A percentile compares a stretch with the other conserved stretches of the same genome.
Conservation (phyloP, 805 yeast species). For the Zygoascus bituminiphila region DNA sequence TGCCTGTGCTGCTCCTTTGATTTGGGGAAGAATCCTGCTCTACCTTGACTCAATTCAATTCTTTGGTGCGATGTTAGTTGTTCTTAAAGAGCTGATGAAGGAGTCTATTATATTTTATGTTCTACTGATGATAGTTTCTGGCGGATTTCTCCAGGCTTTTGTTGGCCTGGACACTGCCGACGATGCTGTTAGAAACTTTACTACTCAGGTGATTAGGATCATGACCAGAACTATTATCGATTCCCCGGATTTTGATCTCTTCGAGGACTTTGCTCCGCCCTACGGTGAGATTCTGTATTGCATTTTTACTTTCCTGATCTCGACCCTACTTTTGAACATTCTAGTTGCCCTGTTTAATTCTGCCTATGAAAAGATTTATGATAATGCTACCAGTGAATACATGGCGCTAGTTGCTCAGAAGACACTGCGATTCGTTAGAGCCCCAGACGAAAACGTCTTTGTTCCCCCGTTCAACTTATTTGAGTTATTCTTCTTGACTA, state of each 20-base stretch:
- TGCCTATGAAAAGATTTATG: conserved; percentile 73
- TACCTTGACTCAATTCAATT: conserved; percentile 72
- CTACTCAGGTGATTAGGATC: conserved; percentile 52
- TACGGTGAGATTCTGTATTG: conserved; percentile 76
- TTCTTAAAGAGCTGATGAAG: conserved; percentile 75
- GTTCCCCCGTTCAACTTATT: conserved; percentile 79
- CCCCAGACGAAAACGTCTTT: conserved; percentile 78
- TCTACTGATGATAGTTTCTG: conserved; percentile 54
- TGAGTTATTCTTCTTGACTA: conserved; percentile 47
- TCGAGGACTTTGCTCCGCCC: conserved; percentile 71
- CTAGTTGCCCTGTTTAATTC: conserved; percentile 78
- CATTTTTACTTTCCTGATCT: conserved; percentile 64
- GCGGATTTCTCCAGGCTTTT: conserved; percentile 83
- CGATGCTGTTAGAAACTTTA: conserved; percentile 51
- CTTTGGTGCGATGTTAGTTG: conserved; percentile 85
- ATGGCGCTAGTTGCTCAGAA: conserved; percentile 78
- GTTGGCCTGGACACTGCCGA: conserved; percentile 82
- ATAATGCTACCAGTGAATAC: conserved; percentile 76
- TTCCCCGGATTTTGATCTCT: conserved; percentile 61
- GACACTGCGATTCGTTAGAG: conserved; percentile 74
- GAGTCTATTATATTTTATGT: conserved; percentile 81
- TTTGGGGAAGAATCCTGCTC: conserved; percentile 74
- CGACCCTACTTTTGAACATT: conserved; percentile 71
- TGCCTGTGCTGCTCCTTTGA: conserved; percentile 75
- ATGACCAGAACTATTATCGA: conserved; percentile 68